Base-by-base conservation (phyloP, 192 early-diverging fungal species). In the Backusella morwellensis region DNA sequence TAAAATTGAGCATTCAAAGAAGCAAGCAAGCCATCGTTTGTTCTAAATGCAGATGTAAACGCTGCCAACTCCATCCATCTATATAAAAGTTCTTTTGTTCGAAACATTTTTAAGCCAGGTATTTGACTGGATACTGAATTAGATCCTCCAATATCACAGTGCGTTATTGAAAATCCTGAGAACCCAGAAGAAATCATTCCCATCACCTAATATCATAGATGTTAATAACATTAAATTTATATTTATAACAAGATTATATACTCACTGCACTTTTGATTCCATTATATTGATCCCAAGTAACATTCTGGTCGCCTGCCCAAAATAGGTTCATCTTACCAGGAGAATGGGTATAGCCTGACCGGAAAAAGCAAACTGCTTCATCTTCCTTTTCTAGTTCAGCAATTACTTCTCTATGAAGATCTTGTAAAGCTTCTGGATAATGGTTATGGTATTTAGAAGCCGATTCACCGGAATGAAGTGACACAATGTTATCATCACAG, bases 31-130 rank as follows among this genome's bases (percentile, higher is more conserved):
- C 70, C 77, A 75, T 83, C 78, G 8, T 66, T 42, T 4, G 83
- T 82, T 69, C 82, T 68, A 56, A 85, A 85, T 12, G 75, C 72
- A 40, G 67, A 34, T 6, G 78, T 83, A 68, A 81, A 82, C 0
- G 83, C 81, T 15, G 80, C 77, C 8, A 85, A 67, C 35, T 85
- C 84, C 82, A 85, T 84, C 84, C 84, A 85, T 50, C 84, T 77
- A 6, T 66, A 59, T 5, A 85, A 52, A 17, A 85, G 50, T 42
- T 85, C 84, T 41, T 70, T 76, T 15, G 68, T 36, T 63, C 79
- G 69, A 26, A 52, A 75, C 38, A 84, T 67, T 11, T 74, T 74
- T 14, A 72, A 7, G 2, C 84, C 84, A 29, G 83, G 80, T 6
- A 83, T 40, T 3, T 38, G 56, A 2, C 73, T 70, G 14, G 29